Evolutionary conservation across 129 eudicot species (phyloP), one percentile per base, ranked within the genome.

Genomic region (Rutidosis leptorrhynchoides): DNA sequence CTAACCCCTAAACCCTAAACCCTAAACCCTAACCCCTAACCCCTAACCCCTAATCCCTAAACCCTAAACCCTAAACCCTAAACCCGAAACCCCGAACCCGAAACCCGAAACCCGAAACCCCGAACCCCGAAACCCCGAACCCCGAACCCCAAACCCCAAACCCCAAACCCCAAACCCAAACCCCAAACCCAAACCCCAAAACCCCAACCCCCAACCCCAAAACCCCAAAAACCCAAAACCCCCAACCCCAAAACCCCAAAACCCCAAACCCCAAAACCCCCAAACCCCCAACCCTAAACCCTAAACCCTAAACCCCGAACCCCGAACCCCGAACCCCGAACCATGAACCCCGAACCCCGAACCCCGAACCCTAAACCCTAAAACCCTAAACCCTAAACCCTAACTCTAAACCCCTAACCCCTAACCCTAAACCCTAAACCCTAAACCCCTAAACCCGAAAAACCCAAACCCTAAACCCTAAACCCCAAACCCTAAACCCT

Each of bases 201-300:
- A 25, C 63, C 63, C 40, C 27, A 58, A 58, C 14, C 63, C 63
- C 40, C 3, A 58, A 58, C 27, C 63, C 40, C 63, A 1, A 58
- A 58, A 58, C 63, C 63, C 40, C 27, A 58, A 26, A 58, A 58
- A 58, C 63, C 63, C 63, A 26, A 58, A 58, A 26, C 63, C 63
- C 63, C 14, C 27, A 58, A 11, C 63, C 63, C 40, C 27, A 58
- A 58, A 58, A 40, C 63, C 63, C 63, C 63, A 26, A 58, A 58
- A 58, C 63, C 63, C 40, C 14, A 26, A 58, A 26, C 21, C 35
- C 35, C 26, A 57, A 57, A 57, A n/a, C n/a, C 33, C 62, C 35
- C 11, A 57, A 57, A 57, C 62, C 62, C 62, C 26, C 25, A 57
- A 57, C 63, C 63, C 35, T 58, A 58, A 58, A 58, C 40, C 63